phyloP scores from a whole-genome alignment of 2,329 filamentous ascomycete species.

The Myriangium duriaei region DNA sequence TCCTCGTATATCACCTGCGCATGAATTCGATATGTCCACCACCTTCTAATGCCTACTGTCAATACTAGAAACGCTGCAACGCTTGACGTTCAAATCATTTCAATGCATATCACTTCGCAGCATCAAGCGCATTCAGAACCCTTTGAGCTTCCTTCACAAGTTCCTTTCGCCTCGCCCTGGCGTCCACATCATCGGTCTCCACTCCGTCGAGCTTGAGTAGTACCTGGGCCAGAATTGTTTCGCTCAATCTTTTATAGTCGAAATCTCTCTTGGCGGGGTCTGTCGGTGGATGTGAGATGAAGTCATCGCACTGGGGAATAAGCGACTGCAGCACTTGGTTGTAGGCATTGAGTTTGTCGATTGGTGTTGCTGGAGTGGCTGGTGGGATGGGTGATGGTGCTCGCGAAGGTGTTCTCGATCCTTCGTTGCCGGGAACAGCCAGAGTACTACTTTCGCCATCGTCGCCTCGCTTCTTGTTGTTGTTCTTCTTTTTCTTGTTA shows the following conservation, averaged over 20 bases:
- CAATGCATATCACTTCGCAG: slow-evolving; percentile 16
- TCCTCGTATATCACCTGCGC: too few species aligned
- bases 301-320: slow-evolving; percentile 53
- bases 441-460: slow-evolving; percentile 20
- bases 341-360: slow-evolving; percentile 56
- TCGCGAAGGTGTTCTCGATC: slow-evolving; percentile 27
- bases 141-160: slow-evolving; percentile 60
- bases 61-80: not conserved
- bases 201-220: slow-evolving; percentile 66
- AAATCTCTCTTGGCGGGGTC: slow-evolving; percentile 57
- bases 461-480: slow-evolving; percentile 26
- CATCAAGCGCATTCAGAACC: slow-evolving; percentile 53
- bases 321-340: slow-evolving; percentile 51
- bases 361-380: slow-evolving; percentile 30
- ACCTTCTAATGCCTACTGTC: too few species aligned
- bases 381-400: slow-evolving; percentile 29
- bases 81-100: not conserved
- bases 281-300: slow-evolving; percentile 47
- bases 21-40: too few species aligned
- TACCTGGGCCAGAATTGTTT: slow-evolving; percentile 65
- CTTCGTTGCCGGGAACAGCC: slow-evolving; percentile 21
- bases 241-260: slow-evolving; percentile 61
- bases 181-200: slow-evolving; percentile 55
- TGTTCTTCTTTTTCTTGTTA: slow-evolving; percentile 34
- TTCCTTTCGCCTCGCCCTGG: slow-evolving; percentile 54